A percentile compares a stretch with the other conserved stretches of the same genome.
These are phyloP conservation scores for Tetrastigma voinierianum DNA, from an alignment of 164 flowering plant genomes.

Conservation along the genomic window DNA sequence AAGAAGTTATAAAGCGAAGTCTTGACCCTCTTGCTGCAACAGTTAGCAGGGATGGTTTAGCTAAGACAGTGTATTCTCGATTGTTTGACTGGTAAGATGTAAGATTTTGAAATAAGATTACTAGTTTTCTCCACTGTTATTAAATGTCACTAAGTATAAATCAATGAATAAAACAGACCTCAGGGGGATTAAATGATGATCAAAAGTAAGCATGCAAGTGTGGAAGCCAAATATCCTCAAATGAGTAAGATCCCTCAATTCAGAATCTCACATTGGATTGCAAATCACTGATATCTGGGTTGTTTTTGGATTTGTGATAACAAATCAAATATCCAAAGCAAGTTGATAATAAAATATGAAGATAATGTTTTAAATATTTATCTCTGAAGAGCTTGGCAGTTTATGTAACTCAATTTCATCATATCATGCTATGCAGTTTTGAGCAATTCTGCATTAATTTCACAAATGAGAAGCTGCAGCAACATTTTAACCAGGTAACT, in stretches of 20 bases:
- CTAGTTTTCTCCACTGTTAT: background rate
- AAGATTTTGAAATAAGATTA: background rate
- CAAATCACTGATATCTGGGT: too few relatives aligned
- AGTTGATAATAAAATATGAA: too few relatives aligned
- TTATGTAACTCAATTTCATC: conserved; percentile 11
- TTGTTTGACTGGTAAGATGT: conserved; percentile 54
- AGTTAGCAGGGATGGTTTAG: conserved; percentile 57
- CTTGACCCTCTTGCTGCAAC: conserved; percentile 57
- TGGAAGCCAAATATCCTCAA: too few relatives aligned
- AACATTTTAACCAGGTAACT: conserved; percentile 76
- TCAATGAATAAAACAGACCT: too few relatives aligned
- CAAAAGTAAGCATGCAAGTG: too few relatives aligned
- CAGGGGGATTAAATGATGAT: too few relatives aligned
- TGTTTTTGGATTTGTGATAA: too few relatives aligned
- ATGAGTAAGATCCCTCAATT: conserved; percentile 70
- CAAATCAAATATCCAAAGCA: too few relatives aligned
- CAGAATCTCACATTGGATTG: conserved; percentile 66
- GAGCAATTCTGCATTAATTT: conserved; percentile 84
- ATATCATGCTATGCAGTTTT: conserved; percentile 49
- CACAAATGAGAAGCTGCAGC: conserved; percentile 83
- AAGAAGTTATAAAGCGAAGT: conserved; percentile 58
- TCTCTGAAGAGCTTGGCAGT: background rate
- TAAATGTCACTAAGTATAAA: too few relatives aligned
- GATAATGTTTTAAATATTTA: too few relatives aligned
- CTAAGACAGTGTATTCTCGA: conserved; percentile 58